Percentiles rank a stretch among this genome's conserved stretches.
Conservation (phyloP, 495 filamentous ascomycete genomes). For the Bombardia bombarda region DNA sequence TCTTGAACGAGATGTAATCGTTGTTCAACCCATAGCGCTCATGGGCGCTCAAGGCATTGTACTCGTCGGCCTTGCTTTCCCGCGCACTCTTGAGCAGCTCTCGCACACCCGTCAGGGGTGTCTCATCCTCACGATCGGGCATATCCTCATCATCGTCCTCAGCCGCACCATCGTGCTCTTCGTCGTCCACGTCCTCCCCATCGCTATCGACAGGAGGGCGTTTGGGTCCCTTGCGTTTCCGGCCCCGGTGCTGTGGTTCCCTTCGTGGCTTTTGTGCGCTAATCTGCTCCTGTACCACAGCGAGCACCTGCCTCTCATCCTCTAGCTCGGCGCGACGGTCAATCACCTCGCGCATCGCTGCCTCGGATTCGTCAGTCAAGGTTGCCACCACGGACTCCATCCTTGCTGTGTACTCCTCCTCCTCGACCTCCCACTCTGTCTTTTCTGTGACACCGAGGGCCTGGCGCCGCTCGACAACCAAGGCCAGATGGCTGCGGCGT, state of each 20-base stretch:
- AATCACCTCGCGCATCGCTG: constrained; percentile 33
- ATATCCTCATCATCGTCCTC: constrained; percentile 13
- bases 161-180: constrained; percentile 33
- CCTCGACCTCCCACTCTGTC: constrained; percentile 23
- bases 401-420: constrained; percentile 17
- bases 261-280: constrained; percentile 33
- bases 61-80: constrained; percentile 27
- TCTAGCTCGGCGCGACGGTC: constrained; percentile 40
- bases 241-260: constrained; percentile 11
- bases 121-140: constrained; percentile 12
- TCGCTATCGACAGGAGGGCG: constrained; percentile 16
- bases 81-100: constrained; percentile 28
- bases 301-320: constrained; percentile 32
- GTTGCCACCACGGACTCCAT: constrained; percentile 30
- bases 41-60: constrained; percentile 28
- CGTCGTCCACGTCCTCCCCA: constrained; percentile 25
- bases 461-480: constrained; percentile 21
- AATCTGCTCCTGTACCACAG: constrained; percentile 37
- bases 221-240: constrained; percentile 5
- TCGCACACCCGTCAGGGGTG: constrained; percentile 18
- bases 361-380: constrained; percentile 33
- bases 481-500: constrained; percentile 38
- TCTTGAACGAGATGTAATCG: constrained; percentile 71
- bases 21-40: constrained; percentile 67
- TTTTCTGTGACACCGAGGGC: constrained; percentile 31